phyloP scores from a whole-genome alignment of 306 rosid genomes.

The Quercus robur region DNA sequence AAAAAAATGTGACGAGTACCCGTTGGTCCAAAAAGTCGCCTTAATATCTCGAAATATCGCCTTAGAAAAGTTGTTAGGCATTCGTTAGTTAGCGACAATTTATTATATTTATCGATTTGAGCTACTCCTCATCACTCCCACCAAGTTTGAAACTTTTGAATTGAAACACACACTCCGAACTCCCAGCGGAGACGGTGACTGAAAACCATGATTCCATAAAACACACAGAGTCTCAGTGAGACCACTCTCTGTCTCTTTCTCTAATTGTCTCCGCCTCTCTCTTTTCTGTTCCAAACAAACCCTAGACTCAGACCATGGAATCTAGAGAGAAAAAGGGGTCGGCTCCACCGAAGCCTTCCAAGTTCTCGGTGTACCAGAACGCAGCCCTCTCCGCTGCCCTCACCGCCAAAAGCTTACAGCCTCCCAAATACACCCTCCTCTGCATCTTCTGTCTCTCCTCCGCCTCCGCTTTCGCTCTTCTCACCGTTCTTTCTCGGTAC shows the following conservation, averaged over 20 bases:
- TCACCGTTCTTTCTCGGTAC: slow-evolving; percentile 61
- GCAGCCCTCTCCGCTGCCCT: slow-evolving; percentile 73
- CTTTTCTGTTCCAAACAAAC: background rate
- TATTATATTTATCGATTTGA: no score
- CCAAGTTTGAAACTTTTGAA: background rate
- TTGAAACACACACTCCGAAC: background rate
- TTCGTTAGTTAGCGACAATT: no score
- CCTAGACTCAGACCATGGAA: slow-evolving; percentile 28
- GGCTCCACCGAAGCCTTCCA: slow-evolving; percentile 51
- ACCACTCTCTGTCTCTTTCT: background rate
- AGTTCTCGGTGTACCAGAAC: slow-evolving; percentile 77
- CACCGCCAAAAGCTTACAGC: slow-evolving; percentile 73
- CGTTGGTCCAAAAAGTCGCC: no score
- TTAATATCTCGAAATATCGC: no score
- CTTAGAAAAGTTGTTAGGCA: no score
- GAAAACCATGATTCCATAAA: background rate
- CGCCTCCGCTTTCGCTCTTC: slow-evolving; percentile 59
- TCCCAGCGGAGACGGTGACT: background rate
- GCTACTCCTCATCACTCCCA: background rate
- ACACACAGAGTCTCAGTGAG: background rate
- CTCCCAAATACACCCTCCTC: slow-evolving; percentile 57
- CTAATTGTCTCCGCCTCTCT: background rate
- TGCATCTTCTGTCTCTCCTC: slow-evolving; percentile 58
- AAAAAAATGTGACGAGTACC: no score
- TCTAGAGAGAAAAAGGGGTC: slow-evolving; percentile 38